Evolutionary conservation across 148 eudicot species (phyloP).

Genomic region (Linanthus parryae): DNA sequence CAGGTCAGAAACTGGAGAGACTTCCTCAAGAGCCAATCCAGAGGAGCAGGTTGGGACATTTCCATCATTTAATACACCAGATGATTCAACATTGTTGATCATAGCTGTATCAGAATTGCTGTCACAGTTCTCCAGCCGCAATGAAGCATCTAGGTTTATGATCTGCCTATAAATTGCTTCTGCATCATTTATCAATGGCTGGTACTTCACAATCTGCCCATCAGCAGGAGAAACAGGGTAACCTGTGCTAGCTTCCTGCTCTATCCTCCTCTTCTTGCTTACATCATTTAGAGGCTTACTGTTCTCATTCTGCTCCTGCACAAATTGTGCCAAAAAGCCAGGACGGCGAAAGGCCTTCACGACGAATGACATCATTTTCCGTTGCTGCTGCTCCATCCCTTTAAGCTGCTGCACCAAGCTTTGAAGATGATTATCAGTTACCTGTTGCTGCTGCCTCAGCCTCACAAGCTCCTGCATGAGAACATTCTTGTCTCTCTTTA

Average conservation of each 20-base stretch:
- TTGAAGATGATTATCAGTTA: conserved; percentile 50
- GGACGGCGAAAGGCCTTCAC: conserved; percentile 62
- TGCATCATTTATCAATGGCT: conserved; percentile 39
- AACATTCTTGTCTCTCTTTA: conserved; percentile 56
- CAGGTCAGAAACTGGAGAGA: conserved; percentile 25
- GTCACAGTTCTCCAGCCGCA: conserved; percentile 22
- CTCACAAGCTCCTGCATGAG: conserved; percentile 67
- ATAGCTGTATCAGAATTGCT: conserved; percentile 18
- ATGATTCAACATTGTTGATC: no score
- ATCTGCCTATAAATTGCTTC: conserved; percentile 45
- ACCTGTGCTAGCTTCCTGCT: no score
- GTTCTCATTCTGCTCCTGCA: conserved; percentile 50
- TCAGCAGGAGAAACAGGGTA: no score
- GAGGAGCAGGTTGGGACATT: conserved; percentile 14
- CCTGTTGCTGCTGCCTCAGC: conserved; percentile 54
- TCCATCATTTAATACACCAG: no score
- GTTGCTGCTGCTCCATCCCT: conserved; percentile 70
- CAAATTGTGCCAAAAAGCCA: conserved; percentile 51
- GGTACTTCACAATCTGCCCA: conserved; percentile 57
- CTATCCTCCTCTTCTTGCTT: conserved; percentile 49
- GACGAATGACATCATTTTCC: conserved; percentile 63
- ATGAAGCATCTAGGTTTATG: conserved; percentile 26
- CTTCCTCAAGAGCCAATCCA: conserved; percentile 49
- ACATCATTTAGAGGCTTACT: conserved; percentile 31
- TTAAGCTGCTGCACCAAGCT: conserved; percentile 52